These are phyloP conservation scores for Zangia roseola DNA, from an alignment of 768 basidiomycete species.

Conservation along the genomic window DNA sequence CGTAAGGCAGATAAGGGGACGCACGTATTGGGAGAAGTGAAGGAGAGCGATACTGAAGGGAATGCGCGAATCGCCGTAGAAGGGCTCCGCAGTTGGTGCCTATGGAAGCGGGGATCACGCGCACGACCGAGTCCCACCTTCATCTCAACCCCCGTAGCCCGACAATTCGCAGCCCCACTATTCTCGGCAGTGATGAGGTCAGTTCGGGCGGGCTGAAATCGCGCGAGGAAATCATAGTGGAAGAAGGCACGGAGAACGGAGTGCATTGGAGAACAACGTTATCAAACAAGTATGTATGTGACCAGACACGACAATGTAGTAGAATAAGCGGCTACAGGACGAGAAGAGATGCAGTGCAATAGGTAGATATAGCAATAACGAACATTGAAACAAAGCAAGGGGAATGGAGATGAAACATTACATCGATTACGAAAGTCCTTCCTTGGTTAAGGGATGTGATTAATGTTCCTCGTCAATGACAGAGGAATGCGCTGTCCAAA, in stretches of 20 bases:
- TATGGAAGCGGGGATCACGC: slow-evolving; percentile 2
- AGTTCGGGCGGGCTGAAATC: background rate
- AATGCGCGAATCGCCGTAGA: slow-evolving; percentile 2
- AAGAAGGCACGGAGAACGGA: no score
- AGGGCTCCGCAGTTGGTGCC: background rate
- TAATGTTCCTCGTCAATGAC: slow-evolving; percentile 10
- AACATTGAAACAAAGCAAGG: background rate
- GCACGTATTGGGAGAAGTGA: no score
- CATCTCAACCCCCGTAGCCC: background rate
- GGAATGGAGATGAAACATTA: slow-evolving; percentile 8
- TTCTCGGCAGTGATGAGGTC: background rate
- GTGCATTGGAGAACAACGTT: background rate
- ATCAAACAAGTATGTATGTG: slow-evolving; percentile 2
- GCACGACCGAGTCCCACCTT: slow-evolving; percentile 4
- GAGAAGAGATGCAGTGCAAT: slow-evolving; percentile 1
- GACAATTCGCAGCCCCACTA: slow-evolving; percentile 4
- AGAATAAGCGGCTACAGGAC: slow-evolving; percentile 17
- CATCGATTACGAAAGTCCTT: slow-evolving; percentile 17
- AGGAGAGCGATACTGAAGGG: no score
- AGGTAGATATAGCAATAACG: background rate
- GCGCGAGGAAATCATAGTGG: background rate
- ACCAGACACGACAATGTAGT: slow-evolving; percentile 6
- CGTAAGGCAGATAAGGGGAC: no score
- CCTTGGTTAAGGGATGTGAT: slow-evolving; percentile 20
- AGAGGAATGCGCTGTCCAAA: slow-evolving; percentile 5